These are phyloP conservation scores for Onygenales sp. DNA, from an alignment of 2,329 filamentous ascomycete genomes.

Conservation along the genomic window DNA sequence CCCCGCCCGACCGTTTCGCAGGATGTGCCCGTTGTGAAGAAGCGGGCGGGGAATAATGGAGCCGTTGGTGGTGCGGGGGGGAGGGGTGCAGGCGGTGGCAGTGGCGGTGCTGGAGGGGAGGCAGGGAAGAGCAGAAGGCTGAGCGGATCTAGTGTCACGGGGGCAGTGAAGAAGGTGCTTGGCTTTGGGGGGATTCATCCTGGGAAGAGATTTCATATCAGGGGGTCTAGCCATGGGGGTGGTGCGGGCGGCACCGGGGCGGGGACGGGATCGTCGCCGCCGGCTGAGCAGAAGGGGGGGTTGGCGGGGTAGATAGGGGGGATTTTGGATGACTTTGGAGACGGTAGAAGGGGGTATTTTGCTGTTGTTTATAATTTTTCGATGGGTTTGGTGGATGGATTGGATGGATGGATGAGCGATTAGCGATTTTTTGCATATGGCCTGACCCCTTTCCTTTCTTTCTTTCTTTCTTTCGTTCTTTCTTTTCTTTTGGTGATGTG, in stretches of 20 bases:
- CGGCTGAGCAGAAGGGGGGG: too few species aligned
- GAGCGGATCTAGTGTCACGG: slow-evolving; percentile 27
- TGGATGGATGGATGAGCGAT: too few species aligned
- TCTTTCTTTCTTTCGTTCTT: neutral
- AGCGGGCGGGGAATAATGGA: neutral
- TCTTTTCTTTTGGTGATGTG: neutral
- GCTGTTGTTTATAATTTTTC: too few species aligned
- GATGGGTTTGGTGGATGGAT: too few species aligned
- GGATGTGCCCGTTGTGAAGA: slow-evolving; percentile 10
- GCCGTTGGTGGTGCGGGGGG: neutral
- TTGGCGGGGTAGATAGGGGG: too few species aligned
- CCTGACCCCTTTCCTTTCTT: too few species aligned
- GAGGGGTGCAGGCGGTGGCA: slow-evolving; percentile 4
- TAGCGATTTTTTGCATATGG: too few species aligned
- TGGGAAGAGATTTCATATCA: slow-evolving; percentile 28
- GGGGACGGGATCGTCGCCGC: neutral
- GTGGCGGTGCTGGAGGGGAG: slow-evolving; percentile 7
- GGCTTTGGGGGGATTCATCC: slow-evolving; percentile 24
- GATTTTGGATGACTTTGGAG: too few species aligned
- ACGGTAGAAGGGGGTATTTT: too few species aligned
- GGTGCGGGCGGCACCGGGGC: neutral
- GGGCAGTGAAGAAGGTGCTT: slow-evolving; percentile 32
- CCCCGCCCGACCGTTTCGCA: slow-evolving; percentile 46
- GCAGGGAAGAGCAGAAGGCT: slow-evolving; percentile 14
- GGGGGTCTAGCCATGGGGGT: slow-evolving; percentile 19